phyloP scores from a whole-genome alignment of 2,329 filamentous ascomycete species.

The Aspergillus melleus region DNA sequence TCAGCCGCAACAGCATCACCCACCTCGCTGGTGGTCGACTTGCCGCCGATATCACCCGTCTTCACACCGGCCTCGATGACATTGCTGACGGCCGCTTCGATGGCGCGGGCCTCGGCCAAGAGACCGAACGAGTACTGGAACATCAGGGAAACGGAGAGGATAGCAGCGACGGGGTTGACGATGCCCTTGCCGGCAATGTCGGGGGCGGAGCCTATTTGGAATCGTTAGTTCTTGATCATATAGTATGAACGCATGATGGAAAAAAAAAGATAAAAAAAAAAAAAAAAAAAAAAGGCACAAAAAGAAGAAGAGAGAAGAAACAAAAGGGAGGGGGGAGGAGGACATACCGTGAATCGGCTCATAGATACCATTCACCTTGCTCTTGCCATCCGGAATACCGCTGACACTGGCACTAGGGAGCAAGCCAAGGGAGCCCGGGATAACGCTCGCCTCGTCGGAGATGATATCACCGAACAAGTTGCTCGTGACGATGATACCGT shows the following conservation, averaged over 20 bases:
- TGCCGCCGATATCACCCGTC: slow-evolving; percentile 84
- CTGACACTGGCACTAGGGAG: slow-evolving; percentile 84
- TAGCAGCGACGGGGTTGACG: slow-evolving; percentile 88
- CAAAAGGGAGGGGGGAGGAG: neutral
- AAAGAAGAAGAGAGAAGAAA: neutral
- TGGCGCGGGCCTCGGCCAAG: slow-evolving; percentile 70
- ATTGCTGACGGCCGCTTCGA: slow-evolving; percentile 78
- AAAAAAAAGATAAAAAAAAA: too few relatives aligned
- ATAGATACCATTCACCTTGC: slow-evolving; percentile 88
- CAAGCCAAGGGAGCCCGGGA: slow-evolving; percentile 85
- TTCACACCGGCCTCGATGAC: slow-evolving; percentile 76
- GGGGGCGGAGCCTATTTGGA: slow-evolving; percentile 71
- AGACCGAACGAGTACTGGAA: slow-evolving; percentile 86
- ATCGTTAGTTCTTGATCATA: neutral
- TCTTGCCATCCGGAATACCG: slow-evolving; percentile 81
- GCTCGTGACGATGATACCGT: slow-evolving; percentile 87
- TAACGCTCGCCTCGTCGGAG: slow-evolving; percentile 90
- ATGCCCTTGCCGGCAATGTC: slow-evolving; percentile 91
- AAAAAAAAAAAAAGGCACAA: too few relatives aligned
- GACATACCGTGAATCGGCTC: slow-evolving; percentile 88
- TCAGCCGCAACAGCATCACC: slow-evolving; percentile 79
- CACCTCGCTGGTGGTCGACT: slow-evolving; percentile 70
- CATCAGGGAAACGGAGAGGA: slow-evolving; percentile 94
- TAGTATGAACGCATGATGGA: too few relatives aligned
- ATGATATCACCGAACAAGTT: slow-evolving; percentile 98